Conservation (phyloP, 2,329 filamentous ascomycete genomes). For the Cladosporium sp. region DNA sequence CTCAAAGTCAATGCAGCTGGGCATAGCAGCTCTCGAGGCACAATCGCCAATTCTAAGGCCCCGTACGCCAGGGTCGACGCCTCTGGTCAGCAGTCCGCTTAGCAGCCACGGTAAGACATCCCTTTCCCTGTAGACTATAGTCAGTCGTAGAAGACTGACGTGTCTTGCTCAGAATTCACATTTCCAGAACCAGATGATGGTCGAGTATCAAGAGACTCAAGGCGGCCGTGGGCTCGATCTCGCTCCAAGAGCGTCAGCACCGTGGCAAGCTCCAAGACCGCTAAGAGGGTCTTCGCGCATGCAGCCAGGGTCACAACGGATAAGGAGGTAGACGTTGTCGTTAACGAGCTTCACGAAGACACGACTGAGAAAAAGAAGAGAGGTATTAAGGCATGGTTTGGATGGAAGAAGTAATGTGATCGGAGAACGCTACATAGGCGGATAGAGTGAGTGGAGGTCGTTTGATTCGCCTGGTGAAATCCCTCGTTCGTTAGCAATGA, state of each 20-base stretch:
- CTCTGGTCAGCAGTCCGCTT: conserved; percentile 16
- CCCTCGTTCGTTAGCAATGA: too few relatives aligned
- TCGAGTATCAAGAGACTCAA: neutral
- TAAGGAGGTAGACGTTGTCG: neutral
- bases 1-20: neutral
- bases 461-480: neutral
- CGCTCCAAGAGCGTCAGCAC: conserved; percentile 1
- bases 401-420: conserved; percentile 17
- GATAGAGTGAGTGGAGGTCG: neutral
- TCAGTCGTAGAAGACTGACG: neutral
- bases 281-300: conserved; percentile 25
- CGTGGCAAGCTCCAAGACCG: neutral
- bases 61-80: neutral
- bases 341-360: neutral
- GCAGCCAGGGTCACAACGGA: conserved; percentile 12
- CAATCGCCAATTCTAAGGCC: neutral
- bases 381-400: conserved; percentile 22
- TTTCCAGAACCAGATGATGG: conserved; percentile 9
- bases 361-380: conserved; percentile 23
- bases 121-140: too few relatives aligned
- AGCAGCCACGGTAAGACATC: conserved; percentile 22
- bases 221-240: neutral
- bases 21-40: neutral
- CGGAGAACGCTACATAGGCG: neutral
- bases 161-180: conserved; percentile 16